Conservation (phyloP, 805 yeast species). For the Saccharomyces cerevisiae region DNA sequence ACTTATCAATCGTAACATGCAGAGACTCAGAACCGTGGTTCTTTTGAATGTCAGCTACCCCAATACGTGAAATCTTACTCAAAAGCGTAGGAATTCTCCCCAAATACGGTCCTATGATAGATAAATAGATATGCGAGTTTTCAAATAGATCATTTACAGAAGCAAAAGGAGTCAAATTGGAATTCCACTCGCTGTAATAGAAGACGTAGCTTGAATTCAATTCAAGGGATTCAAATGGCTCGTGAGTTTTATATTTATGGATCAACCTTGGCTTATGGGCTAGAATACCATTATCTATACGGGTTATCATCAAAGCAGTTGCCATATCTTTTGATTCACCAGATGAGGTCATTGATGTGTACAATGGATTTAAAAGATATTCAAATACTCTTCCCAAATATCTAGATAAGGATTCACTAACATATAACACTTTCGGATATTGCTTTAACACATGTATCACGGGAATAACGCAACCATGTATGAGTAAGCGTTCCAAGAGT, state of each 20-base stretch:
- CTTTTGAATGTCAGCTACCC: conserved; percentile 31
- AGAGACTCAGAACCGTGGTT: conserved; percentile 4
- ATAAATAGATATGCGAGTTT: conserved; percentile 42
- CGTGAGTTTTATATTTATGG: conserved; percentile 8
- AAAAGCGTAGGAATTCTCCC: conserved; percentile 42
- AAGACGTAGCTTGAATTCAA: conserved; percentile 21
- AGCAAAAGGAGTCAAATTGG: conserved; percentile 32
- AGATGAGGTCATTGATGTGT: conserved; percentile 4
- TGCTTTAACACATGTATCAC: conserved; percentile 48
- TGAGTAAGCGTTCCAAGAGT: conserved; percentile 45
- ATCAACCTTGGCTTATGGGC: conserved; percentile 15
- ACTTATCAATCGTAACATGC: conserved; percentile 20
- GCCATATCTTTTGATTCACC: background rate
- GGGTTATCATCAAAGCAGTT: conserved; percentile 4
- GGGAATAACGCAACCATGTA: conserved; percentile 56
- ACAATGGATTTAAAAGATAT: conserved; percentile 42
- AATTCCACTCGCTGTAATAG: conserved; percentile 46
- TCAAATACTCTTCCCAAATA: conserved; percentile 45
- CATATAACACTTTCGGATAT: conserved; percentile 52
- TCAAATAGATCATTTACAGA: conserved; percentile 38
- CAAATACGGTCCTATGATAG: conserved; percentile 48
- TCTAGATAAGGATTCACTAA: conserved; percentile 42
- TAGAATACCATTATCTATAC: conserved; percentile 13
- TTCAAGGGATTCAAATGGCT: conserved; percentile 9
- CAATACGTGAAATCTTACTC: conserved; percentile 56